phyloP scores from a whole-genome alignment of 2,329 filamentous ascomycete genomes.

The Plenodomus biglobosus region DNA sequence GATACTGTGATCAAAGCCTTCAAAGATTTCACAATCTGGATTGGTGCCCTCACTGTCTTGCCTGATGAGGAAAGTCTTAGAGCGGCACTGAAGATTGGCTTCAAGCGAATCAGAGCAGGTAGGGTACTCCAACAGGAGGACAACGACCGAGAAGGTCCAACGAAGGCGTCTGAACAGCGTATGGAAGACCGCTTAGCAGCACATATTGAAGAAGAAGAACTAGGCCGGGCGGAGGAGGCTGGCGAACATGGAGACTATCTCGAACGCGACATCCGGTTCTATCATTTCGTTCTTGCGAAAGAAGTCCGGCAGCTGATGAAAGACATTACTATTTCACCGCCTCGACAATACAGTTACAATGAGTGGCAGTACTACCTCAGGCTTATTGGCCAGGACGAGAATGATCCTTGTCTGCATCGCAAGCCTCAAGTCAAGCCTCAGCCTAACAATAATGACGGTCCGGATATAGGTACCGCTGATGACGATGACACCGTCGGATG shows the following conservation, averaged over 20 bases:
- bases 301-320: slow-evolving; percentile 50
- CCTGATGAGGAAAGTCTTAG: slow-evolving; percentile 51
- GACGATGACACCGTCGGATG: slow-evolving; percentile 59
- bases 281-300: slow-evolving; percentile 51
- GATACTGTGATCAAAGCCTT: slow-evolving; percentile 58
- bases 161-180: slow-evolving; percentile 14
- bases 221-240: slow-evolving; percentile 46
- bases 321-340: slow-evolving; percentile 45
- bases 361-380: slow-evolving; percentile 46
- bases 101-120: slow-evolving; percentile 28
- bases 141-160: slow-evolving; percentile 5
- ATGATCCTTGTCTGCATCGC: slow-evolving; percentile 42
- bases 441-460: slow-evolving; percentile 18
- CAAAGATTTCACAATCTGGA: slow-evolving; percentile 57
- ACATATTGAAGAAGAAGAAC: slow-evolving; percentile 48
- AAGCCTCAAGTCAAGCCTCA: slow-evolving; percentile 27
- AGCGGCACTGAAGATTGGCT: slow-evolving; percentile 36
- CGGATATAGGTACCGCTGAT: slow-evolving; percentile 37
- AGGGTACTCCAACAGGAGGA: slow-evolving; percentile 19
- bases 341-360: slow-evolving; percentile 43
- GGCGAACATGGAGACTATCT: slow-evolving; percentile 47
- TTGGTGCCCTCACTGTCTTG: slow-evolving; percentile 58
- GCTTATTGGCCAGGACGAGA: slow-evolving; percentile 45
- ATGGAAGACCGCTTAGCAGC: slow-evolving; percentile 38
- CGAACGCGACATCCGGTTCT: slow-evolving; percentile 55